Evolutionary conservation across 2,329 filamentous ascomycete species (phyloP), one percentile per base, ranked within the genome.

Genomic region (Emergomyces pasteurianus): DNA sequence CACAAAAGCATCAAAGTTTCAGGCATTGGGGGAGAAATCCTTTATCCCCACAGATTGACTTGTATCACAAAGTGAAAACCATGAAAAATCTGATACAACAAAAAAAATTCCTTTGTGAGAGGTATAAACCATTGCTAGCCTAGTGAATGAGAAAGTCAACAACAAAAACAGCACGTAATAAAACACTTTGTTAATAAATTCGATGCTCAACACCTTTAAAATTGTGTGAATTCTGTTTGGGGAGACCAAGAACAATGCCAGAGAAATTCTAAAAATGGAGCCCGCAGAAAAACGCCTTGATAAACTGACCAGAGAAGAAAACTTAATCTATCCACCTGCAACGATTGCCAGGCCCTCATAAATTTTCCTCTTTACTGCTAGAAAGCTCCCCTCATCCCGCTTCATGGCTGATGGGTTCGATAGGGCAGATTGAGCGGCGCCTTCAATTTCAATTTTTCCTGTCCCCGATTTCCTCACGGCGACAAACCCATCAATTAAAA

Each of bases 331-430:
- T 56, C 81, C 83, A 53, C 89, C 89, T 18, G 88, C 87, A 65
- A 99, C 92, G 62, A 97, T 90, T 40, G 94, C 94, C 71, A 99
- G 75, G 9, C 90, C 92, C 67, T 95, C 90, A 72, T 99, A 99
- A 65, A 99, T 95, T 74, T 89, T 91, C 75, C 81, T 86, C 77
- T 90, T 90, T 10, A 97, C 92, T 58, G 89, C 89, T 70, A 90
- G 89, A 70, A 96, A 95, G 42, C 88, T 91, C 47, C 80, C 80
- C 61, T 84, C 84, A 58, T 80, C 76, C 36, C 78, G 77, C 61
- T 79, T 75, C 58, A 76, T 68, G 58, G 74, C 69, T 57, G 74
- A 74, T 5, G 72, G 74, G 23, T 75, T 75, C 12, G 73, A 69
- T 21, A 75, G 72, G 1, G 76, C 73, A 36, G 79, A 78, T 61